phyloP scores from a whole-genome alignment of 306 rosid species.

The Aeschynomene evenia region DNA sequence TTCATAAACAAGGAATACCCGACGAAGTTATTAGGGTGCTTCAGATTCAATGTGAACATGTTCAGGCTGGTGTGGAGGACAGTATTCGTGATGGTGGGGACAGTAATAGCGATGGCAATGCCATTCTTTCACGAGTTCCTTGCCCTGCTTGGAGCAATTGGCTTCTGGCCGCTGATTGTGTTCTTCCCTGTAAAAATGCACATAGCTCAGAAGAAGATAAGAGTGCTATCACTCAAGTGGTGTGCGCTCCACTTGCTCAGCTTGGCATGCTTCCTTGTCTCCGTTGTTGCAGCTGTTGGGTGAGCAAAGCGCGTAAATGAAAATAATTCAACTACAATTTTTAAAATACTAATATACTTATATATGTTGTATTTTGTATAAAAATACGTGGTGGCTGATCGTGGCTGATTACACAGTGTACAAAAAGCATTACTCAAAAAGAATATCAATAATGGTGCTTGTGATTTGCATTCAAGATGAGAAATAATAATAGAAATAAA shows the following conservation, averaged over 20 bases:
- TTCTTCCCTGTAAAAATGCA: slow-evolving; percentile 67
- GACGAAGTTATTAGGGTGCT: not conserved
- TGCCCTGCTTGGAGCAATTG: slow-evolving; percentile 60
- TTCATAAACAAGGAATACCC: slow-evolving; percentile 41
- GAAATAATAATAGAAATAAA: too few relatives aligned
- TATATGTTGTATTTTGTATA: too few relatives aligned
- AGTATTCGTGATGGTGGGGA: slow-evolving; percentile 32
- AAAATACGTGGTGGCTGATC: too few relatives aligned
- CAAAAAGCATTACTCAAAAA: too few relatives aligned
- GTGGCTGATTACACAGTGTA: too few relatives aligned
- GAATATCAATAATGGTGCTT: too few relatives aligned
- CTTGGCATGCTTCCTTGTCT: slow-evolving; percentile 40
- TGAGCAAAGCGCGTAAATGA: too few relatives aligned
- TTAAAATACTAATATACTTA: too few relatives aligned
- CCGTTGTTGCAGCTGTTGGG: slow-evolving; percentile 41
- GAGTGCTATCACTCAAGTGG: slow-evolving; percentile 38
- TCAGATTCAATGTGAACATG: slow-evolving; percentile 30
- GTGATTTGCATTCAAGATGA: too few relatives aligned
- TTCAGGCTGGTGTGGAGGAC: slow-evolving; percentile 60
- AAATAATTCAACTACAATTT: too few relatives aligned
- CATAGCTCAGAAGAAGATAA: slow-evolving; percentile 43
- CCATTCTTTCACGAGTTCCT: slow-evolving; percentile 65
- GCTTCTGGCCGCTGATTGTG: slow-evolving; percentile 62
- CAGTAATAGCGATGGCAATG: slow-evolving; percentile 45
- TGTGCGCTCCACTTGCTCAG: slow-evolving; percentile 46